Percentiles rank a stretch among this genome's conserved stretches.
Conservation (phyloP, 345 rosid genomes). For the Eucalyptus caleyi region DNA sequence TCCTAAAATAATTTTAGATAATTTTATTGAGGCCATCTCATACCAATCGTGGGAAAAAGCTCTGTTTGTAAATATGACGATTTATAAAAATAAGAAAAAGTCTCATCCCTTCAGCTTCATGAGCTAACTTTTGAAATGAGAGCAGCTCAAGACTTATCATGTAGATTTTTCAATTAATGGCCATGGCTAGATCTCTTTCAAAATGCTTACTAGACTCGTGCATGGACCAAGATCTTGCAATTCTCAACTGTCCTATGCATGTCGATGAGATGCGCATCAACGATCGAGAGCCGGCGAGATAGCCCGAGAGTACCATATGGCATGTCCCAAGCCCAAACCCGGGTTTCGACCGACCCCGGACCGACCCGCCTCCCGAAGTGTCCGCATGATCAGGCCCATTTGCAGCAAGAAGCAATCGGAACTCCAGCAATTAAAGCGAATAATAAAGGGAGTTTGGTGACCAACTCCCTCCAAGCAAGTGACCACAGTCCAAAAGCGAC, state of each 20-base stretch:
- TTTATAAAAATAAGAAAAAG: too few relatives aligned
- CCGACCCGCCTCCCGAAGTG: not conserved
- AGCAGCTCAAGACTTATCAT: too few relatives aligned
- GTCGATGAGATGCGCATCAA: not conserved
- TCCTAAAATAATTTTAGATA: not conserved
- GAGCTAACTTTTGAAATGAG: too few relatives aligned
- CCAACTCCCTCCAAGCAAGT: not conserved
- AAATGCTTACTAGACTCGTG: not conserved
- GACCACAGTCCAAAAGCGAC: not conserved
- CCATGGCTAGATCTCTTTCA: not conserved
- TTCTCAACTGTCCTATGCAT: not conserved
- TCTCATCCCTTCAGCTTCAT: too few relatives aligned
- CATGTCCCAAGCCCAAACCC: not conserved
- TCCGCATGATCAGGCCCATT: not conserved
- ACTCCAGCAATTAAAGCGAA: not conserved
- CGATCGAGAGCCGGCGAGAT: not conserved
- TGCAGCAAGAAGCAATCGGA: not conserved
- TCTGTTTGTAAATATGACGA: too few relatives aligned
- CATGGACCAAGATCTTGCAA: not conserved
- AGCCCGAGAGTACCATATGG: not conserved
- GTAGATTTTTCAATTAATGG: not conserved
- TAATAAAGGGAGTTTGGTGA: not conserved
- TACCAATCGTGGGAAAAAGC: too few relatives aligned
- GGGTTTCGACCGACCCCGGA: not conserved
- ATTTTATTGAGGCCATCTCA: too few relatives aligned